phyloP scores from a whole-genome alignment of 108 stramenopile genomes.

The Cyclostephanos invisitatus region DNA sequence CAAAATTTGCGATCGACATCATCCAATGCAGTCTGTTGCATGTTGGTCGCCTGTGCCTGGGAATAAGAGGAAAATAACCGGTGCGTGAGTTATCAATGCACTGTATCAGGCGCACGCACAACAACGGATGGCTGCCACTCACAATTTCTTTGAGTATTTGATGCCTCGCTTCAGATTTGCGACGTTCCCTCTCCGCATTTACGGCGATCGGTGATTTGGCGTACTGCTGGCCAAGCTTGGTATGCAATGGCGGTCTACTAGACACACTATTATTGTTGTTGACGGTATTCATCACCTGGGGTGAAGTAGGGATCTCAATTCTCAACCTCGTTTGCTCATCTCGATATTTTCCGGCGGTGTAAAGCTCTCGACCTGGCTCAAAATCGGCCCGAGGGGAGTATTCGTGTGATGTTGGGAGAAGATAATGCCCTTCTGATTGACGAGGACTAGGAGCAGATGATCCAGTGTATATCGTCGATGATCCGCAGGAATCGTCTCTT shows the following conservation, averaged over 20 bases:
- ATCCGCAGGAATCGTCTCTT: conserved; percentile 41
- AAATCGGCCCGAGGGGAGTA: background rate
- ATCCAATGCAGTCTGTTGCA: conserved; percentile 41
- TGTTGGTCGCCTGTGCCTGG: conserved; percentile 50
- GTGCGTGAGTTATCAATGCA: background rate
- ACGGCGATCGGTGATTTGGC: conserved; percentile 6
- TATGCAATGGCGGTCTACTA: conserved; percentile 9
- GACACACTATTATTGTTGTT: background rate
- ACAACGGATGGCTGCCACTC: background rate
- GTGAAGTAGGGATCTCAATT: conserved; percentile 34
- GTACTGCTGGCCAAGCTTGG: background rate
- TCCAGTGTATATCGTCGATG: conserved; percentile 27
- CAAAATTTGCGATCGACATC: conserved; percentile 47
- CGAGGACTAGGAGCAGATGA: conserved; percentile 11
- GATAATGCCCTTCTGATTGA: background rate
- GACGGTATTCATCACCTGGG: background rate
- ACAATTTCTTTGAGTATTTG: background rate
- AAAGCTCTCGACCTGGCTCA: background rate
- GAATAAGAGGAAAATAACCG: background rate
- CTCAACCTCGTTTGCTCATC: conserved; percentile 8
- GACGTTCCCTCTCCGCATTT: conserved; percentile 28
- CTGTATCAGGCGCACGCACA: background rate
- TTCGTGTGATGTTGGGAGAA: background rate
- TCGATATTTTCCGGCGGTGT: conserved; percentile 7
- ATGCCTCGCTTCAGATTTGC: conserved; percentile 16